phyloP scores from a whole-genome alignment of 2,329 filamentous ascomycete genomes.

The Colletotrichum eremochloae region DNA sequence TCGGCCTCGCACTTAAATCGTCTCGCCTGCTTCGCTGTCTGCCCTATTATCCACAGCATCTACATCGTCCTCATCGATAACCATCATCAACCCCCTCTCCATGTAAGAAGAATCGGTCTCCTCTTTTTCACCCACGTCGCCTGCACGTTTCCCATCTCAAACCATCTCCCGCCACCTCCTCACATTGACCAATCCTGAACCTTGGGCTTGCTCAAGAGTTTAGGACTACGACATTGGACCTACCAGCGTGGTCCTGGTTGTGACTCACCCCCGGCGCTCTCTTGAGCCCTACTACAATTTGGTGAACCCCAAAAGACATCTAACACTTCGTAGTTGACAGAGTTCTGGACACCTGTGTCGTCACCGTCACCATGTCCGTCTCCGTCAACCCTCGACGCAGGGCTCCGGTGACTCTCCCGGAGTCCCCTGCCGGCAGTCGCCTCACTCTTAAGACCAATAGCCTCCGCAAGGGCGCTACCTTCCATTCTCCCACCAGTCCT shows the following conservation, averaged over 20 bases:
- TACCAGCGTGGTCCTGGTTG: conserved; percentile 42
- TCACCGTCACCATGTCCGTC: conserved; percentile 56
- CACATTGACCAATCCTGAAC: conserved; percentile 40
- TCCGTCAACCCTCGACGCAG: conserved; percentile 63
- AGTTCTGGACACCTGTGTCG: conserved; percentile 51
- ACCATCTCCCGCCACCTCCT: conserved; percentile 32
- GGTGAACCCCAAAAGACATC: conserved; percentile 40
- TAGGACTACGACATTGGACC: conserved; percentile 35
- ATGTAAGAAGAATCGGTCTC: conserved; percentile 37
- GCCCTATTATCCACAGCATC: conserved; percentile 7
- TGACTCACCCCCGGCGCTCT: conserved; percentile 51
- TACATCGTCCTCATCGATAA: conserved; percentile 11
- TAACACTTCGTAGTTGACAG: conserved; percentile 44
- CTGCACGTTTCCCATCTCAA: conserved; percentile 27
- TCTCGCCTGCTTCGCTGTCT: conserved; percentile 29
- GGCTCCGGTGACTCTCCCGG: conserved; percentile 58
- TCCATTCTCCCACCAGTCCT: conserved; percentile 62
- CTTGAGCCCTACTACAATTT: conserved; percentile 43
- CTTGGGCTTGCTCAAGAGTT: conserved; percentile 33
- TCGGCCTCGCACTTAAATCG: conserved; percentile 40
- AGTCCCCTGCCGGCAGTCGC: conserved; percentile 55
- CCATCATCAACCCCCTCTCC: background rate
- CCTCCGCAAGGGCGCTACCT: conserved; percentile 80
- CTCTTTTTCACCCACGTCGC: conserved; percentile 26
- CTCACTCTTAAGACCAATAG: conserved; percentile 67